Evolutionary conservation across 805 yeast species (phyloP).

Genomic region (Lipomyces orientalis): DNA sequence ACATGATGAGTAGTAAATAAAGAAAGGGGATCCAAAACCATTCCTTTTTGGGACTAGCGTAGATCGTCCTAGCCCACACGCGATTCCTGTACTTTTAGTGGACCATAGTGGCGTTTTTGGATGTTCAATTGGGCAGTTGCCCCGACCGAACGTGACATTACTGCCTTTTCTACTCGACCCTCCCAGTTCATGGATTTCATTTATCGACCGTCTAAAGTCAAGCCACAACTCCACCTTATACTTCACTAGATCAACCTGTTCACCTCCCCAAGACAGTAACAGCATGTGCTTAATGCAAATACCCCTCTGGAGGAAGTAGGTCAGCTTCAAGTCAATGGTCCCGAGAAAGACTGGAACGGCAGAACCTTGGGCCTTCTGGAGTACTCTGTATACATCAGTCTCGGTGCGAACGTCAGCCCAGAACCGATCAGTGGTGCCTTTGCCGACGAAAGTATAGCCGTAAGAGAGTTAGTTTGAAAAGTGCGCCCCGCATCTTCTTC

Average conservation of each 20-base stretch:
- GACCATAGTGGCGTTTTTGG: no score
- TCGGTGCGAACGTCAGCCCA: neutral
- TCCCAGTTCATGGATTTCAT: neutral
- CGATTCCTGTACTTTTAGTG: no score
- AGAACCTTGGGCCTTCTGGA: slow-evolving; percentile 9
- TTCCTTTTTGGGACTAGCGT: no score
- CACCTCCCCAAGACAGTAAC: slow-evolving; percentile 8
- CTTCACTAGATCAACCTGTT: neutral
- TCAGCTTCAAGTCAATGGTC: neutral
- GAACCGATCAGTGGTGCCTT: slow-evolving; percentile 7
- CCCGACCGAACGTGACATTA: no score
- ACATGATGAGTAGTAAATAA: no score
- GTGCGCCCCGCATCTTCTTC: slow-evolving; percentile 1
- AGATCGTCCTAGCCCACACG: no score
- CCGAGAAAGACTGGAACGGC: slow-evolving; percentile 8
- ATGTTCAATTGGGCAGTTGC: no score
- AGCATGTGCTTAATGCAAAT: no score
- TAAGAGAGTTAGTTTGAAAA: slow-evolving; percentile 4
- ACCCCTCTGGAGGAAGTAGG: slow-evolving; percentile 4
- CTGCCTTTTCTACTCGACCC: neutral
- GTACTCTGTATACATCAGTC: slow-evolving; percentile 2
- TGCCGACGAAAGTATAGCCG: slow-evolving; percentile 8
- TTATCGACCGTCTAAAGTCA: neutral
- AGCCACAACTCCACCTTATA: neutral
- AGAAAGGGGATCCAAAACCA: no score